Conservation (phyloP, 352 stramenopile genomes). For the Phytophthora chlamydospora region DNA sequence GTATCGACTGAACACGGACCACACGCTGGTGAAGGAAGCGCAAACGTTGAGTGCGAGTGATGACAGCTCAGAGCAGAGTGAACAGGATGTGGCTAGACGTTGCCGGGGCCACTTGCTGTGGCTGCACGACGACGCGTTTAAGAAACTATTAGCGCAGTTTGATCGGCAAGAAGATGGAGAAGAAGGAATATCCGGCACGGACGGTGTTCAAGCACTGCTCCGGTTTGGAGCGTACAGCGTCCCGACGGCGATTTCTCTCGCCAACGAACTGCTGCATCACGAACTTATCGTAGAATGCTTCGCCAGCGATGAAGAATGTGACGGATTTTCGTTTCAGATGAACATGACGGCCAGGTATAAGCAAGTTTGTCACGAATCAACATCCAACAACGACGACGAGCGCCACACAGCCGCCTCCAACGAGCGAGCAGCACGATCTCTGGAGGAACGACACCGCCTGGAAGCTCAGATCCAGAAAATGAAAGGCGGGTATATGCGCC, state of each 20-base stretch:
- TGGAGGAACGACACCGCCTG: slow-evolving; percentile 32
- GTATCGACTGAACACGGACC: slow-evolving; percentile 38
- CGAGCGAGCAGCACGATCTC: slow-evolving; percentile 10
- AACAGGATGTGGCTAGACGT: not conserved
- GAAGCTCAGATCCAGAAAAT: slow-evolving; percentile 31
- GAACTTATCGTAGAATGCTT: slow-evolving; percentile 35
- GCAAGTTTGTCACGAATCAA: slow-evolving; percentile 19
- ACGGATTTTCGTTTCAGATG: slow-evolving; percentile 23
- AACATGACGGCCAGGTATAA: slow-evolving; percentile 32
- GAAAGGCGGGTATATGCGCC: slow-evolving; percentile 32
- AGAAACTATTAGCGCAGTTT: slow-evolving; percentile 20
- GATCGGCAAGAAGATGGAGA: slow-evolving; percentile 14
- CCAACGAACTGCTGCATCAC: slow-evolving; percentile 40
- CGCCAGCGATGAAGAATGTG: slow-evolving; percentile 8
- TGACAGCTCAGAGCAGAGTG: not conserved
- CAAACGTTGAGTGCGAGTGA: slow-evolving; percentile 14
- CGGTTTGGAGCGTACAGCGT: slow-evolving; percentile 51
- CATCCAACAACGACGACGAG: slow-evolving; percentile 10
- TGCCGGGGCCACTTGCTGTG: slow-evolving; percentile 34
- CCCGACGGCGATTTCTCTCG: slow-evolving; percentile 41
- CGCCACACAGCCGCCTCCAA: slow-evolving; percentile 19
- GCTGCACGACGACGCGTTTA: slow-evolving; percentile 23
- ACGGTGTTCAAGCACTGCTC: slow-evolving; percentile 48
- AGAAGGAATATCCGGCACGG: slow-evolving; percentile 36
- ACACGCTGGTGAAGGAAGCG: slow-evolving; percentile 29